Evolutionary conservation across 192 early-diverging fungal species (phyloP), one percentile per base, ranked within the genome.

Genomic region (Mortierella hygrophila): DNA sequence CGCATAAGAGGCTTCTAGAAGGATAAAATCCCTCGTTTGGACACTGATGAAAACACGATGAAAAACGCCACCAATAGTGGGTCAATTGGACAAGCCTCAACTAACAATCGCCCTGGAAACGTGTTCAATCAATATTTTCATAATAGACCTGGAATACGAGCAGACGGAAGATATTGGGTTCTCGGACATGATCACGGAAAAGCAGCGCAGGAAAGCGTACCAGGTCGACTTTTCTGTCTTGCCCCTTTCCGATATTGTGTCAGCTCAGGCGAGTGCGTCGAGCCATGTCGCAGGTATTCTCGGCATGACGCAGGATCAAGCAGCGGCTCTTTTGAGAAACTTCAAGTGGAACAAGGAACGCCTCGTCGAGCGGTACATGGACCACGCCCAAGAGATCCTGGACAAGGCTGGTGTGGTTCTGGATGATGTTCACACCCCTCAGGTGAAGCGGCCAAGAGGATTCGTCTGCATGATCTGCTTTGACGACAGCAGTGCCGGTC

Each of bases 391-490:
- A 42, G 87, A 85, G 26, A 94, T 94, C n/a, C 72, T 93, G 52
- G 75, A 85, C 41, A 73, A 88, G 26, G 95, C 96, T 6, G 96
- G 97, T n/a, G 93, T 97, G 10, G 90, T 96, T 44, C 75, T 93
- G 18, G 90, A 91, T 32, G 90, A 92, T 35, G 74, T 83, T 18
- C 75, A 80, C 73, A 68, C 89, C 72, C 82, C 90, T 15, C 74
- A 91, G 15, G 73, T 90, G 35, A 82, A 88, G 38, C 75, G 86
- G 15, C 83, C 85, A 20, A 40, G 52, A 47, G 82, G 83, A 44
- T 97, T 98, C 82, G 88, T 89, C 65, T 99, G 99, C 90, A 95
- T 95, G 40, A 97, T 99, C 80, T 99, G 99, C 91, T 99, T 93
- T 87, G 91, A 92, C 68, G 95, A 96, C 74, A 91, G 91, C 49